Base-by-base conservation (phyloP, 1,284 basidiomycete genomes). In the Mycena citricolor region DNA sequence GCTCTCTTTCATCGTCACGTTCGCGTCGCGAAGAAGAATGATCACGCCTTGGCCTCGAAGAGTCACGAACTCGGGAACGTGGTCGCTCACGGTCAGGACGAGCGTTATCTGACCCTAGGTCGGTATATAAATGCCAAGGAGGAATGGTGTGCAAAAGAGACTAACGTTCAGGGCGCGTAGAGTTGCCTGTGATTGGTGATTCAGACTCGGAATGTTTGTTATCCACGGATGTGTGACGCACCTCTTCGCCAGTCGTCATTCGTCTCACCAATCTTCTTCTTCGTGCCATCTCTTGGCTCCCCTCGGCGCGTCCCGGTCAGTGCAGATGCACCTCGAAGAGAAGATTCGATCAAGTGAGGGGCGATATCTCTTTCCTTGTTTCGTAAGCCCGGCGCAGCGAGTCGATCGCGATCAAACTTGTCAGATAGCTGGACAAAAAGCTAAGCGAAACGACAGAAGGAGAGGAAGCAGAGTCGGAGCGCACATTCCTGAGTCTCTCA, bases 201-300 rank as follows among this genome's bases (percentile, higher is more conserved):
- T 30, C 44, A 39, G 36, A 41, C 26, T 32, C 29, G 25, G 32
- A 44, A 39, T 54, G 53, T 48, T 46, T 31, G 47, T 23, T 41
- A 19, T 22, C 19, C 20, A 51, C 37, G n/a, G 42, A 41, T 36
- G 39, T 34, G 31, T 28, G 31, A 61, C 69, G 49, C 56, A 87
- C 86, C 83, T 77, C 84, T 76, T 58, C 86, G 74, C 86, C 86
- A 90, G 59, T 90, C 86, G 55, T 90, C 86, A 54, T 76, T 80
- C 31, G 69, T 70, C 61, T 89, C 87, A 30, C 81, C 85, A 33
- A 71, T 69, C 63, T 83, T 86, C 65, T 81, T 82, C 68, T 77
- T 86, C 34, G 65, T 56, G 39, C 66, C 50, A n/a, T 87, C 84
- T 53, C 81, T 69, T 19, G 68, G 66, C 47, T 86, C 81, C 39